Percentiles rank a stretch among this genome's conserved stretches.
Evolutionary conservation across 441 rosid species (phyloP).

Genomic region (Arabidopsis lyrata): DNA sequence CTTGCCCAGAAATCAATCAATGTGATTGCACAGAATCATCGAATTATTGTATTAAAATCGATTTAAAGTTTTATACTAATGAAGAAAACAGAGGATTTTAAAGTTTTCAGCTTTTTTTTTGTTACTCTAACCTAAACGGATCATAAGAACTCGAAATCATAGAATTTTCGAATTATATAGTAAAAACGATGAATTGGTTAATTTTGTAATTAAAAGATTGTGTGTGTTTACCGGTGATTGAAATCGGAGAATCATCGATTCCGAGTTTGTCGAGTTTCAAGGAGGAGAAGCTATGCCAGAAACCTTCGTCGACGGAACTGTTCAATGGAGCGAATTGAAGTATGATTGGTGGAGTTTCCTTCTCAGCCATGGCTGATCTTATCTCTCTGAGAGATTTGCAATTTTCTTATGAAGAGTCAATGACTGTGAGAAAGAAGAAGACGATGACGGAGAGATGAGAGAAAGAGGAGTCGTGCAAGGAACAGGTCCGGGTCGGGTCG

Average conservation of each 20-base stretch:
- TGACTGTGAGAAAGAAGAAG: not conserved
- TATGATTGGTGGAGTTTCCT: conserved; percentile 42
- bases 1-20: not conserved
- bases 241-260: conserved; percentile 89
- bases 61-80: too few relatives aligned
- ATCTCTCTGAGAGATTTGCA: not conserved
- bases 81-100: not conserved
- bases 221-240: conserved; percentile 63
- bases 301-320: conserved; percentile 87
- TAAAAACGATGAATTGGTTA: not conserved
- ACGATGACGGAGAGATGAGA: conserved; percentile 27
- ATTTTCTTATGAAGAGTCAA: conserved; percentile 23
- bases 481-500: not conserved
- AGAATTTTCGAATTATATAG: not conserved
- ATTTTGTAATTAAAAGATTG: not conserved
- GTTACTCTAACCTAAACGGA: conserved; percentile 29
- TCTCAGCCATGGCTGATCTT: conserved; percentile 38
- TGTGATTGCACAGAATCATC: not conserved
- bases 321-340: conserved; percentile 83
- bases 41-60: not conserved
- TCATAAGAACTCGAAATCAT: not conserved
- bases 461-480: too few relatives aligned
- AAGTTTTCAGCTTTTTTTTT: conserved; percentile 19
- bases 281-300: conserved; percentile 91
- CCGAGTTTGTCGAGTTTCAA: conserved; percentile 85